Conservation (phyloP, 106 monocot genomes). For the Posidonia australis region DNA sequence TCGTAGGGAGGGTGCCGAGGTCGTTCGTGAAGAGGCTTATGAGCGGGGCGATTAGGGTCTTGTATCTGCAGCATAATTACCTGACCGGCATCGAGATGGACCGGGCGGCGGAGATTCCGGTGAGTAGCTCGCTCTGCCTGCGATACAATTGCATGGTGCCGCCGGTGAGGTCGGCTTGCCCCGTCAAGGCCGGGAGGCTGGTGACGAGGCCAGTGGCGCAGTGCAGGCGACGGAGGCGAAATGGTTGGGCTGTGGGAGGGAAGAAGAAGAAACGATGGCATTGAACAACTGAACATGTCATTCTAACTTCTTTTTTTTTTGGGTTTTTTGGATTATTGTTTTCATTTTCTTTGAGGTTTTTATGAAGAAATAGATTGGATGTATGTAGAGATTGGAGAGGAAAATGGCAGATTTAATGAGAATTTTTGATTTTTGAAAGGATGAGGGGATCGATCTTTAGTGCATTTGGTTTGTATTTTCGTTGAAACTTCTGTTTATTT, state of each 20-base stretch:
- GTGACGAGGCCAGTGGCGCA: conserved; percentile 11
- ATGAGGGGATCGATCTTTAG: too few species aligned
- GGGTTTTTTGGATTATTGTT: too few species aligned
- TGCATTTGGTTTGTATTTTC: too few species aligned
- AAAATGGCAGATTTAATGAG: too few species aligned
- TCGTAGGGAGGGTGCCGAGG: conserved; percentile 46
- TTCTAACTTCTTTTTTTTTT: too few species aligned
- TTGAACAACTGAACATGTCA: too few species aligned
- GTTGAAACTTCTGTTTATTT: too few species aligned
- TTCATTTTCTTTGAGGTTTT: too few species aligned
- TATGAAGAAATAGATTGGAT: too few species aligned
- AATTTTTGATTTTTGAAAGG: too few species aligned
- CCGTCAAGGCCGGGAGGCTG: conserved; percentile 4
- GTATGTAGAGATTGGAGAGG: too few species aligned
- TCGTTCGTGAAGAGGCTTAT: conserved; percentile 25
- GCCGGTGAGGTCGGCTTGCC: conserved; percentile 14
- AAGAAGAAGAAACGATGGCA: too few species aligned
- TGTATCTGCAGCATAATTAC: conserved; percentile 79
- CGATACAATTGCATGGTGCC: conserved; percentile 67
- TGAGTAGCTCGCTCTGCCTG: conserved; percentile 39
- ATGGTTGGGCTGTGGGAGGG: background rate
- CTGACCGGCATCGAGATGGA: conserved; percentile 36
- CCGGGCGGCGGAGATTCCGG: conserved; percentile 19
- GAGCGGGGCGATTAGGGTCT: conserved; percentile 28
- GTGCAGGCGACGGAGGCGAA: conserved; percentile 3